These are phyloP conservation scores for Chlorella sp. DNA, from an alignment of 139 green algal species.

Conservation along the genomic window DNA sequence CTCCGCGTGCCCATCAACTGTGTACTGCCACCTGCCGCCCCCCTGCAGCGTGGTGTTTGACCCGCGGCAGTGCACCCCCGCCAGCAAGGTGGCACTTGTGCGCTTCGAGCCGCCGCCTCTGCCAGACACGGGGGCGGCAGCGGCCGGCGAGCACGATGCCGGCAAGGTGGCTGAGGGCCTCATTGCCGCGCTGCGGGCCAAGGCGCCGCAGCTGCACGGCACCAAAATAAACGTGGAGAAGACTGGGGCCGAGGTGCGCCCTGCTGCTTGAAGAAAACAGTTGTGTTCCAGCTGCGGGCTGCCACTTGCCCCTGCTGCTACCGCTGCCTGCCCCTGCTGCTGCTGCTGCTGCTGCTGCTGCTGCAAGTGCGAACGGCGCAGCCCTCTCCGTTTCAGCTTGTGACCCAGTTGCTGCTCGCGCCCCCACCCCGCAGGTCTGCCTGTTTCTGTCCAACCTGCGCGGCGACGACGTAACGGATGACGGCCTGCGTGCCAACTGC, in stretches of 20 bases:
- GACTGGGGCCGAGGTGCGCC: constrained; percentile 26
- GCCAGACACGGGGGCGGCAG: constrained; percentile 2
- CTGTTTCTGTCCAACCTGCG: constrained; percentile 68
- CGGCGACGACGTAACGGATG: constrained; percentile 41
- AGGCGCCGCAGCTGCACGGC: constrained; percentile 34
- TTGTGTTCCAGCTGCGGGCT: too few relatives aligned
- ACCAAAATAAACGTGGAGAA: constrained; percentile 25
- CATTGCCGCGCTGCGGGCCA: constrained; percentile 41
- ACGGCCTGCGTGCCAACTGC: constrained; percentile 39
- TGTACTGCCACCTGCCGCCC: too few relatives aligned
- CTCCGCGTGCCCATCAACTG: too few relatives aligned
- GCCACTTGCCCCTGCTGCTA: too few relatives aligned
- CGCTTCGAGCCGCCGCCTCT: constrained; percentile 46
- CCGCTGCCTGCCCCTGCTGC: too few relatives aligned
- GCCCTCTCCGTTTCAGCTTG: too few relatives aligned
- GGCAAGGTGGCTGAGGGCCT: constrained; percentile 43
- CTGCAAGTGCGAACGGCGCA: too few relatives aligned
- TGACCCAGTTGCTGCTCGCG: not conserved
- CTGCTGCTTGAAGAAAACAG: not conserved
- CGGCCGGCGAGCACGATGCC: constrained; percentile 28
- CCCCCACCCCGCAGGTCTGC: constrained; percentile 22
- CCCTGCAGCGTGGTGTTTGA: constrained; percentile 51
- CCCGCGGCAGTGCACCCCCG: constrained; percentile 17
- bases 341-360: not conserved
- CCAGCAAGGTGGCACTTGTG: constrained; percentile 42